Conservation (phyloP, 2,329 filamentous ascomycete genomes). For the Pseudogymnoascus sp. region DNA sequence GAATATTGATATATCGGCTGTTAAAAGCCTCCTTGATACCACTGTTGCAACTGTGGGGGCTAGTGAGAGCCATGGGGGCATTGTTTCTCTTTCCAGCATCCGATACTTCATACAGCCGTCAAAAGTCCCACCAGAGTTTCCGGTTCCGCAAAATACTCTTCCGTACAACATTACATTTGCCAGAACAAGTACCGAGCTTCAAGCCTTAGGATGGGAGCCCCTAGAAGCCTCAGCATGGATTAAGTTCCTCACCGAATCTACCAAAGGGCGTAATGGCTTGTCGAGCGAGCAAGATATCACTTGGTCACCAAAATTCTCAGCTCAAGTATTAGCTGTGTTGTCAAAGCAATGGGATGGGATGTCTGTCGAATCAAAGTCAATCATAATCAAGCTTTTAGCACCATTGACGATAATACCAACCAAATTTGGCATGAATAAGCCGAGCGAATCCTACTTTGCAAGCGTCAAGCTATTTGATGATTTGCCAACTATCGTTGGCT, state of each 20-base stretch:
- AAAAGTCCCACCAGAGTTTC: slow-evolving; percentile 72
- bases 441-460: slow-evolving; percentile 81
- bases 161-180: slow-evolving; percentile 74
- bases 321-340: slow-evolving; percentile 66
- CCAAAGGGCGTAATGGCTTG: slow-evolving; percentile 46
- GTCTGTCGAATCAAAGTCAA: slow-evolving; percentile 55
- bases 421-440: slow-evolving; percentile 79
- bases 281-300: slow-evolving; percentile 61
- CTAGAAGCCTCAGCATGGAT: slow-evolving; percentile 83
- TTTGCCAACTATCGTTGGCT: slow-evolving; percentile 68
- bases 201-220: slow-evolving; percentile 77
- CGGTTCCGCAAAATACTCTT: slow-evolving; percentile 72
- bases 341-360: slow-evolving; percentile 89
- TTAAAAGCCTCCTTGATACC: slow-evolving; percentile 66
- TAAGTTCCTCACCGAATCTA: slow-evolving; percentile 64
- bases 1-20: slow-evolving; percentile 61
- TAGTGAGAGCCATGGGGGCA: slow-evolving; percentile 51
- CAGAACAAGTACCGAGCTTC: slow-evolving; percentile 59
- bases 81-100: slow-evolving; percentile 72
- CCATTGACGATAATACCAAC: slow-evolving; percentile 75
- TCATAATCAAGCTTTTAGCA: slow-evolving; percentile 56
- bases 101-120: slow-evolving; percentile 66
- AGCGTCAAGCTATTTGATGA: slow-evolving; percentile 95
- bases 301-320: slow-evolving; percentile 63
- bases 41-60: slow-evolving; percentile 64